Conservation (phyloP, 139 green algal genomes). For the Chlorella sp. region DNA sequence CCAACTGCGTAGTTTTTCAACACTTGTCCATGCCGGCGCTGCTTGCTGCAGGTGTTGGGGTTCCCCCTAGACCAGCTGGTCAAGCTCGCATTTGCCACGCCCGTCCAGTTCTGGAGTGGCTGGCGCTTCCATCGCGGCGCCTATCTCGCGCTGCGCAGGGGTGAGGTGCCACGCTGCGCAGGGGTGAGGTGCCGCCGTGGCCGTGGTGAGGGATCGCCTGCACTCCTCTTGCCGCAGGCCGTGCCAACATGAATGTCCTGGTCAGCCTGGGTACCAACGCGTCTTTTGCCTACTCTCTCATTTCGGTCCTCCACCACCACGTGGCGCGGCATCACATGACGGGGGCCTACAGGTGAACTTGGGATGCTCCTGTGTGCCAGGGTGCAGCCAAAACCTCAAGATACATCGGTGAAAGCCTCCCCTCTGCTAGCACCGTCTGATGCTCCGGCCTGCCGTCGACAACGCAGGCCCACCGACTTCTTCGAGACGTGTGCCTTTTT, state of each 20-base stretch:
- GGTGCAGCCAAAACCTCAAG: too few species aligned
- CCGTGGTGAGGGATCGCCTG: background rate
- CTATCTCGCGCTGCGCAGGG: slow-evolving; percentile 60
- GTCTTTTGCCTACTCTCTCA: slow-evolving; percentile 90
- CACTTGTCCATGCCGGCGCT: background rate
- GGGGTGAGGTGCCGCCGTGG: background rate
- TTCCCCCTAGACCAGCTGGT: slow-evolving; percentile 79
- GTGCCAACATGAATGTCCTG: slow-evolving; percentile 99
- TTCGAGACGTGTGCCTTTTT: slow-evolving; percentile 98
- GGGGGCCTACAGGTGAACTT: slow-evolving; percentile 47
- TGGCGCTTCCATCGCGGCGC: slow-evolving; percentile 93
- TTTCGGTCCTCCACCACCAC: slow-evolving; percentile 81
- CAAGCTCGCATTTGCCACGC: slow-evolving; percentile 86
- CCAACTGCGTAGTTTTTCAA: background rate
- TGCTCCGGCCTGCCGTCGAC: too few species aligned
- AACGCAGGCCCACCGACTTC: slow-evolving; percentile 92
- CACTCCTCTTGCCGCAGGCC: slow-evolving; percentile 40
- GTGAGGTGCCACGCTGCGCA: slow-evolving; percentile 14
- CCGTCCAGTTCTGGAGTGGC: slow-evolving; percentile 91
- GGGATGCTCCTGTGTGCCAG: too few species aligned
- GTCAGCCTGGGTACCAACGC: slow-evolving; percentile 94
- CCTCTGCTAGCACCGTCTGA: too few species aligned
- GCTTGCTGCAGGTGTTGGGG: slow-evolving; percentile 45
- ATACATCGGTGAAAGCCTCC: too few species aligned
- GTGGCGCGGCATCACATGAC: slow-evolving; percentile 13